Percentiles rank a stretch among this genome's conserved stretches.
phyloP scores from a whole-genome alignment of 352 stramenopile species.

The Globisporangium nodosum region DNA sequence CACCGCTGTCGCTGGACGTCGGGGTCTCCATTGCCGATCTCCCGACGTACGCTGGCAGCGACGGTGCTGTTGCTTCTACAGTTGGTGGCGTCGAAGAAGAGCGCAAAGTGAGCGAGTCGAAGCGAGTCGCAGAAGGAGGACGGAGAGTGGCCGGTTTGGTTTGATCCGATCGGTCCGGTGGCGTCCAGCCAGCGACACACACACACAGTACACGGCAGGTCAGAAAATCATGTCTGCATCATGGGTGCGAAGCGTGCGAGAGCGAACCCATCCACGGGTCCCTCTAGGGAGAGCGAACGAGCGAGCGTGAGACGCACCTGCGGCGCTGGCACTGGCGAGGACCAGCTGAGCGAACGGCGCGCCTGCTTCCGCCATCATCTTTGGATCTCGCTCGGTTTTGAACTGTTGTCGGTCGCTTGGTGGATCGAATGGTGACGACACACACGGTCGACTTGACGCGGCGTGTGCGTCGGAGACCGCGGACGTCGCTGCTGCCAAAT shows the following conservation, averaged over 20 bases:
- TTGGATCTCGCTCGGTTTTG: neutral
- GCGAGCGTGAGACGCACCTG: neutral
- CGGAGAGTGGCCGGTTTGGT: neutral
- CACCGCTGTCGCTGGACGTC: neutral
- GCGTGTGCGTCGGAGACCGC: too few relatives aligned
- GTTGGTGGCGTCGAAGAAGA: neutral
- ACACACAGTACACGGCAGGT: neutral
- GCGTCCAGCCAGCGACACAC: neutral
- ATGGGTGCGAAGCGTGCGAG: neutral
- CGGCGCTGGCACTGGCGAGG: neutral
- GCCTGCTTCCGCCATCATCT: neutral
- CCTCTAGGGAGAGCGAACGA: neutral
- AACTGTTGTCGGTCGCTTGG: neutral
- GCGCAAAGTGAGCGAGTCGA: neutral
- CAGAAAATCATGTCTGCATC: slow-evolving; percentile 2
- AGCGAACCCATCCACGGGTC: neutral
- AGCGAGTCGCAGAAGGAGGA: neutral
- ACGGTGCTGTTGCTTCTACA: too few relatives aligned
- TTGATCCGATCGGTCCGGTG: neutral
- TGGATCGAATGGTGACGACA: neutral
- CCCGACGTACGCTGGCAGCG: neutral
- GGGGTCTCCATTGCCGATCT: neutral
- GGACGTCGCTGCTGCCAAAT: neutral
- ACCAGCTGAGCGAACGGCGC: neutral
- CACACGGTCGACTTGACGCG: too few relatives aligned